Base-by-base conservation (phyloP, 768 basidiomycete species). In the Calocybe gangraenosa region DNA sequence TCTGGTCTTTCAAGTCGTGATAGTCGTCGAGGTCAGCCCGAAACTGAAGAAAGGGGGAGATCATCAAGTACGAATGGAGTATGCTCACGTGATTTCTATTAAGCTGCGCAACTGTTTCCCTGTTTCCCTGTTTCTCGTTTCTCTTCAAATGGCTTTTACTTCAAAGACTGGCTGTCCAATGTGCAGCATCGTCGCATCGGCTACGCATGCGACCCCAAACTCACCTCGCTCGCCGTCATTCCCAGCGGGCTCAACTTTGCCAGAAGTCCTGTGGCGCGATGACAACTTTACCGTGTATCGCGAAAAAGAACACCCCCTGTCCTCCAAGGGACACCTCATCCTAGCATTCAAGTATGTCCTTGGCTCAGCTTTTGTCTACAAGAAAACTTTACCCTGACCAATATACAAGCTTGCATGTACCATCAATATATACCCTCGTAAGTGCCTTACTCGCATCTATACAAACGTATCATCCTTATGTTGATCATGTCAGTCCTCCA, bases 1-100 rank as follows among this genome's bases (percentile, higher is more conserved):
- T 75, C 15, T 87, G 76, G 60, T 99, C 96, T 40, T 93, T 73
- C 48, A 85, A 74, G 63, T 97, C 94, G 62, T 94, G 82, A 64
- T 88, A 73, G 23, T 82, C 78, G 68, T 95, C 92, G 28, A 94
- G 70, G 42, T 88, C 78, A 37, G 71, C 73, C 53, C 86, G 78
- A 66, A 87, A 92, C 11, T 52, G 50, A 32, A 77, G 67, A 58
- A 93, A 93, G 13, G 64, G 51, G 31, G 58, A 42, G 25, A 62
- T 45, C 46, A 70, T 53, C 20, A 56, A 51, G 10, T 52, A 49
- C 22, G 46, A 40, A 53, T 42, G 32, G 42, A 32, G 25, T 28
- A 11, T n/a, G 10, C 22, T 51, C 49, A 56, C 53, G 50, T 58
- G 54, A n/a, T 11, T 5, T 33, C 20, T 19, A 10, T 32, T 36